phyloP scores from a whole-genome alignment of 345 rosid genomes.

The Eucalyptus shirleyi region DNA sequence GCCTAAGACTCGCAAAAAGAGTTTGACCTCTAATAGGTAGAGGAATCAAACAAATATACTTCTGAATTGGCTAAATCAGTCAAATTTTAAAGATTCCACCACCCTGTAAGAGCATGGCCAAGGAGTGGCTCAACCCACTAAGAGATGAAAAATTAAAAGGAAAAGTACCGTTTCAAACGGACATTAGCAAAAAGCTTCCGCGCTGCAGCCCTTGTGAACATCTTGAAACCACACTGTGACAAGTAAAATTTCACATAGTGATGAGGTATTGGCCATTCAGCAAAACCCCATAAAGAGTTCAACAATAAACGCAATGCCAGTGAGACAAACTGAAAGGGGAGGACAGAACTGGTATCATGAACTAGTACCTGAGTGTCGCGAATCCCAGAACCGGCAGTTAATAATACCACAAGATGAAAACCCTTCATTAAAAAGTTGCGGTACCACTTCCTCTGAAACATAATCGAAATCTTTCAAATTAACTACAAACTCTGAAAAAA shows the following conservation, averaged over 20 bases:
- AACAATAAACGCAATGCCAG: background rate
- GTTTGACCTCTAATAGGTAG: background rate
- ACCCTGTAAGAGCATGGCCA: background rate
- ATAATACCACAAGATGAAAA: constrained; percentile 81
- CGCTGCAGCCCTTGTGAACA: constrained; percentile 99
- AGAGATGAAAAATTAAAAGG: background rate
- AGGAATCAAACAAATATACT: background rate
- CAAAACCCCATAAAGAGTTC: background rate
- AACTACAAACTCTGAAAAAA: background rate
- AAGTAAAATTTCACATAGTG: background rate
- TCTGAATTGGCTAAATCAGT: background rate
- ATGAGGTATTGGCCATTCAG: background rate
- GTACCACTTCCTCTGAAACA: constrained; percentile 91
- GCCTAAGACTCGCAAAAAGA: background rate
- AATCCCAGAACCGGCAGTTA: constrained; percentile 91
- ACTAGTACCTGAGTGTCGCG: constrained; percentile 83
- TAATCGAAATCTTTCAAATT: constrained; percentile 1
- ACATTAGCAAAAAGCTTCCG: constrained; percentile 82
- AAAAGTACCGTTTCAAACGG: constrained; percentile 63
- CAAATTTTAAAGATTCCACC: background rate
- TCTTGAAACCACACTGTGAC: constrained; percentile 95
- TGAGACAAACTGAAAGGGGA: background rate
- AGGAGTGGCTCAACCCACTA: background rate
- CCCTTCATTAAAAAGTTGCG: constrained; percentile 98
- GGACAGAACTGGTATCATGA: background rate